A percentile compares a stretch with the other conserved stretches of the same genome.
phyloP scores from a whole-genome alignment of 768 basidiomycete genomes.

The Tricholoma hemisulphureum region DNA sequence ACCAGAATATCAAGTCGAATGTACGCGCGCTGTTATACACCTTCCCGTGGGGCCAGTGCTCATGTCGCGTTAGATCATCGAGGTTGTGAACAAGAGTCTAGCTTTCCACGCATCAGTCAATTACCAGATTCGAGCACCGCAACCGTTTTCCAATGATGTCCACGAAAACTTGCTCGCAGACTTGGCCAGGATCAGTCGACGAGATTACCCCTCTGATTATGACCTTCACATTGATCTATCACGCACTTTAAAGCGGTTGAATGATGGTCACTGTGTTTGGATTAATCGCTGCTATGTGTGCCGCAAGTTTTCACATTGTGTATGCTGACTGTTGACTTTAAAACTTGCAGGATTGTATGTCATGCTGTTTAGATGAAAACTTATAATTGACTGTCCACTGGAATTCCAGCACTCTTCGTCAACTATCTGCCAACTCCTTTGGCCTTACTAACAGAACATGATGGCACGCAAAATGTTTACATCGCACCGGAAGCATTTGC shows the following conservation, averaged over 20 bases:
- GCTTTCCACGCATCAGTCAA: constrained; percentile 63
- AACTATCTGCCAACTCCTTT: constrained; percentile 52
- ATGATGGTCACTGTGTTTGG: constrained; percentile 60
- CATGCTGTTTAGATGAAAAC: neutral
- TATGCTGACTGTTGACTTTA: neutral
- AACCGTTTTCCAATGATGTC: constrained; percentile 52
- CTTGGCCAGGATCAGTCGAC: constrained; percentile 44
- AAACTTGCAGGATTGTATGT: constrained; percentile 20
- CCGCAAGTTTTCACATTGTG: constrained; percentile 18
- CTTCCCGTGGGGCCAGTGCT: neutral
- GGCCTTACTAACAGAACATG: constrained; percentile 42
- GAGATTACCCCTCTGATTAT: constrained; percentile 49
- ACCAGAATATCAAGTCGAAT: constrained; percentile 47
- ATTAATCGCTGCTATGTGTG: constrained; percentile 57
- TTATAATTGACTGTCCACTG: neutral
- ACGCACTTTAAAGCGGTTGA: constrained; percentile 49
- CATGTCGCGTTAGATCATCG: constrained; percentile 42
- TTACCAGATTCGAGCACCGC: constrained; percentile 55
- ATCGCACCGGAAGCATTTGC: constrained; percentile 55
- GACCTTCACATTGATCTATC: constrained; percentile 57
- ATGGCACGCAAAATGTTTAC: constrained; percentile 47
- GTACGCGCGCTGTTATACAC: constrained; percentile 28
- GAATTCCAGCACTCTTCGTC: constrained; percentile 36
- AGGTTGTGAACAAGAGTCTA: constrained; percentile 56
- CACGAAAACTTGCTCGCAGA: constrained; percentile 55